A percentile compares a stretch with the other conserved stretches of the same genome.
Evolutionary conservation across 805 yeast genomes (phyloP).

Genomic region (Monosporozyma servazzii): DNA sequence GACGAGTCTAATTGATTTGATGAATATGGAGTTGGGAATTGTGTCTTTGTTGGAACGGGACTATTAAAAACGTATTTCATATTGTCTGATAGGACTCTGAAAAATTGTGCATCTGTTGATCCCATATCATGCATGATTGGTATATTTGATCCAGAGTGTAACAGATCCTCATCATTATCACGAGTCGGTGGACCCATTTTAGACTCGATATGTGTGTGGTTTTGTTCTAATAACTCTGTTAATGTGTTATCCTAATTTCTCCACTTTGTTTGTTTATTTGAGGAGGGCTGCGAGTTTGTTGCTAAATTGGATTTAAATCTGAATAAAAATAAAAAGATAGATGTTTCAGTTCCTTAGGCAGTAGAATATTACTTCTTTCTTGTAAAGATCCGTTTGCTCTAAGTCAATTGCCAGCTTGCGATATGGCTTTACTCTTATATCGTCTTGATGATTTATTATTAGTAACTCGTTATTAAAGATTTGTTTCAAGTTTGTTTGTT

Average conservation of each 20-base stretch:
- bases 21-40: constrained; percentile 30
- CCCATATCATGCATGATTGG: background rate
- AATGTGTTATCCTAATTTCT: background rate
- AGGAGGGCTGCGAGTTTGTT: too few species aligned
- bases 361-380: too few species aligned
- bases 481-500: background rate
- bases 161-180: background rate
- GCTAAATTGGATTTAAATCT: too few species aligned
- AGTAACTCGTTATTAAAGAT: background rate
- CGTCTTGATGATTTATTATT: too few species aligned
- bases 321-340: too few species aligned
- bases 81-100: constrained; percentile 22
- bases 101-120: constrained; percentile 21
- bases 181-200: background rate
- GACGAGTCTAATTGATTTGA: constrained; percentile 1
- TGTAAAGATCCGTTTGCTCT: too few species aligned
- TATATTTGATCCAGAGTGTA: background rate
- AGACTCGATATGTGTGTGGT: background rate
- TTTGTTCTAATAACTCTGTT: background rate
- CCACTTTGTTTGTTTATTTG: too few species aligned
- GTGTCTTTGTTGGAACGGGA: constrained; percentile 26
- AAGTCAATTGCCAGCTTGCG: too few species aligned
- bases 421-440: too few species aligned
- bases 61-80: constrained; percentile 25
- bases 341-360: too few species aligned